Base-by-base conservation (phyloP, 495 filamentous ascomycete genomes). In the Aspergillus sparsus region DNA sequence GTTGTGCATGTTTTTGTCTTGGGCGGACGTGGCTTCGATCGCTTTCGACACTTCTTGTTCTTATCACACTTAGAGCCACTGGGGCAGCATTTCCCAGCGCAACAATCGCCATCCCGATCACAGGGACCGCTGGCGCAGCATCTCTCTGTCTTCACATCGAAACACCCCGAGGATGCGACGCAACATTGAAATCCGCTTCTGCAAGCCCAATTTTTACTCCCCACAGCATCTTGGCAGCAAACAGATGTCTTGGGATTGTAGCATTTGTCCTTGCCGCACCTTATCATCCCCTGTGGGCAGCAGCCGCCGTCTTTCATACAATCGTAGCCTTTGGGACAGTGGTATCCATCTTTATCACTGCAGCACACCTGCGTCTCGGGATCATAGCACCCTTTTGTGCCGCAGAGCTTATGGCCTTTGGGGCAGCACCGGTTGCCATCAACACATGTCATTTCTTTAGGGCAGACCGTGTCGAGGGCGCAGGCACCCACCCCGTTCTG, bases 111-210 rank as follows among this genome's bases (percentile, higher is more conserved):
- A 41, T 41, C 37, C 7, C 10, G 37, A 4, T 41, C 37, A 9
- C 37, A 41, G 37, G 37, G 37, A n/a, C 37, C 37, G 37, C n/a
- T 41, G n/a, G 37, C 37, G 37, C 37, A 41, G n/a, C 37, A 41
- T 41, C 37, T 41, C 37, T 41, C 4, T 1, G 37, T 41, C 0
- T 41, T 41, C 4, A n/a, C 11, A 8, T 41, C 37, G 37, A 41
- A 41, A 41, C 37, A 41, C 0, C 37, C 37, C 37, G 4, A 3
- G 37, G 11, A 10, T 10, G 37, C 37, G 37, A 41, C 37, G 7
- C 37, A 41, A n/a, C 37, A 41, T 8, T 41, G 37, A n/a, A 11
- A 41, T 41, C 37, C 37, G 2, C 37, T n/a, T 9, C 8, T 41
- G 37, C 37, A 41, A 41, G 3, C 37, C 37, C 37, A 41, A 9